These are phyloP conservation scores for Adiantum capillusveneris DNA, from an alignment of 75 land plant genomes.

Conservation along the genomic window DNA sequence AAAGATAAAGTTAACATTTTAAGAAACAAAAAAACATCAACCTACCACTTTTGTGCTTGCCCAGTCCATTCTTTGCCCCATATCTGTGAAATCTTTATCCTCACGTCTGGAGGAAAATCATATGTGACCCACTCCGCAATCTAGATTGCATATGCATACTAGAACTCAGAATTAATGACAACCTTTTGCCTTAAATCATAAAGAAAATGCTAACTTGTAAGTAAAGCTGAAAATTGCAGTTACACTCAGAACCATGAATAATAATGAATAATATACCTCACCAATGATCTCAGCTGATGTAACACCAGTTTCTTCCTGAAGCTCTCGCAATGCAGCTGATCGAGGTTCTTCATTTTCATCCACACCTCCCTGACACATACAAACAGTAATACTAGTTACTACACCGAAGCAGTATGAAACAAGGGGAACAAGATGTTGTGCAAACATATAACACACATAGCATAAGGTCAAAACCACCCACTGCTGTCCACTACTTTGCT, in stretches of 20 bases:
- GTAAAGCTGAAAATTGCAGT: too few relatives aligned
- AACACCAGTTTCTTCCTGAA: conserved; percentile 82
- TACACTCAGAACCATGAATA: not conserved
- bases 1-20: too few relatives aligned
- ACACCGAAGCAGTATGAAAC: too few relatives aligned
- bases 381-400: too few relatives aligned
- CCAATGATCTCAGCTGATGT: conserved; percentile 62
- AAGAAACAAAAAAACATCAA: not conserved
- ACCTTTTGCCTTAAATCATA: too few relatives aligned
- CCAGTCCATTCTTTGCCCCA: conserved; percentile 91
- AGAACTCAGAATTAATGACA: too few relatives aligned
- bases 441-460: too few relatives aligned
- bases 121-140: conserved; percentile 77
- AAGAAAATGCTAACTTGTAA: too few relatives aligned
- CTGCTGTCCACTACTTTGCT: too few relatives aligned
- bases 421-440: too few relatives aligned
- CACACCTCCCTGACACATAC: conserved; percentile 85
- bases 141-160: conserved; percentile 24
- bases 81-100: conserved; percentile 53
- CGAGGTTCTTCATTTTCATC: conserved; percentile 76
- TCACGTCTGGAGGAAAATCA: conserved; percentile 84
- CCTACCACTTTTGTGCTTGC: conserved; percentile 89
- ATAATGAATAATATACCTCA: too few relatives aligned
- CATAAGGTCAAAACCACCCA: too few relatives aligned
- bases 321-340: conserved; percentile 65